Evolutionary conservation across 192 early-diverging fungal genomes (phyloP).

Genomic region (Linnemannia exigua): DNA sequence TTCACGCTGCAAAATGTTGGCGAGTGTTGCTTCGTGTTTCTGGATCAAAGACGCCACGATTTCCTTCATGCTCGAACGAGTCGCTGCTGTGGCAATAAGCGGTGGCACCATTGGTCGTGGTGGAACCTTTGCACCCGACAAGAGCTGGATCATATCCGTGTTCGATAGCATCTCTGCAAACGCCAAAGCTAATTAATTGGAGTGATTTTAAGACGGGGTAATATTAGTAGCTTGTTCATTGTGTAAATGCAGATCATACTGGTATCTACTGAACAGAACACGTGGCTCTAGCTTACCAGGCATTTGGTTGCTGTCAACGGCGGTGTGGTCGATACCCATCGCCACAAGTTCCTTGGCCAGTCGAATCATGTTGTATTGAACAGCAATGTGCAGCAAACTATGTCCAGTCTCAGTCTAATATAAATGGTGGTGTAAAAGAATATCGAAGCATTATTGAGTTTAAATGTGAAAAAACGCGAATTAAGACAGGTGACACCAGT

Average conservation of each 20-base stretch:
- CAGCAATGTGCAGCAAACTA: slow-evolving; percentile 40
- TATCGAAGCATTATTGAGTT: neutral
- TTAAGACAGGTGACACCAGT: too few species aligned
- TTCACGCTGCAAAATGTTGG: slow-evolving; percentile 8
- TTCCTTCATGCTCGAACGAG: slow-evolving; percentile 5
- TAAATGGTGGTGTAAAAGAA: neutral
- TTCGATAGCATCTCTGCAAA: slow-evolving; percentile 29
- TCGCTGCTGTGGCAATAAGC: neutral
- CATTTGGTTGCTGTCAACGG: slow-evolving; percentile 43
- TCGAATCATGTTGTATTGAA: slow-evolving; percentile 23
- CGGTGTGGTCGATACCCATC: slow-evolving; percentile 50
- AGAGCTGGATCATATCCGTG: slow-evolving; percentile 7
- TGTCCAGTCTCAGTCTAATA: slow-evolving; percentile 32
- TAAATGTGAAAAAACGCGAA: neutral
- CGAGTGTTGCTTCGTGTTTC: slow-evolving; percentile 21
- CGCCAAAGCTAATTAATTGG: neutral
- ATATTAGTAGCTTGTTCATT: neutral
- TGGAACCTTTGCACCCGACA: slow-evolving; percentile 20
- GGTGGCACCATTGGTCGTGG: slow-evolving; percentile 46
- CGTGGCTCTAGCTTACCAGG: slow-evolving; percentile 16
- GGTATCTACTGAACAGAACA: neutral
- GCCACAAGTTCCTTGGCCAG: slow-evolving; percentile 29
- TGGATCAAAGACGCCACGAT: slow-evolving; percentile 22
- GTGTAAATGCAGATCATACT: neutral
- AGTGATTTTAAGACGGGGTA: neutral